Base-by-base conservation (phyloP, 2,329 filamentous ascomycete genomes). In the Xylariaceae sp. region DNA sequence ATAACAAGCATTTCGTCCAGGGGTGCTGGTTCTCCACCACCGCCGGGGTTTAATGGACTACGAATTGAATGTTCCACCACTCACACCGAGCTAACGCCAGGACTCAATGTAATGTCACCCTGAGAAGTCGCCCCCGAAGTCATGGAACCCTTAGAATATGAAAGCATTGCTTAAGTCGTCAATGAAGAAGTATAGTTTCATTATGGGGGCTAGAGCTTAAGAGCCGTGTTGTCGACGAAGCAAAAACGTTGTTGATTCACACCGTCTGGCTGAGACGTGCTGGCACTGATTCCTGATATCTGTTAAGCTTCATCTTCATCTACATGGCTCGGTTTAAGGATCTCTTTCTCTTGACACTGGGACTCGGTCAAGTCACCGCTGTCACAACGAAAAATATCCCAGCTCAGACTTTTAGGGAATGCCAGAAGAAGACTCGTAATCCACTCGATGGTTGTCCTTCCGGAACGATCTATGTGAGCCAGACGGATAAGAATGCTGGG, bases 381-480 rank as follows among this genome's bases (percentile, higher is more conserved):
- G n/a, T 40, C 4, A 14, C 29, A 2, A 31, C 49, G 9, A 55
- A 41, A 14, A 33, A 33, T 53, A 21, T 16, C 9, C 71, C 71
- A 9, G 67, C 65, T 9, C 63, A 64, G 44, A 73, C 66, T 31
- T 74, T 68, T 48, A 60, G 60, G 11, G 60, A 65, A 48, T 74
- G 72, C 51, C 73, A 75, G 46, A 66, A 64, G 44, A 70, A 67
- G 53, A 75, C 73, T 3, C 53, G 56, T 23, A 58, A 73, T 44
- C 70, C 74, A 3, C 69, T 74, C 6, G 62, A 71, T 2, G 75
- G 75, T 3, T 79, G 77, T 43, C 76, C 77, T 0, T 44, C 64
- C 1, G 73, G 73, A 1, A 78, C 76, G 3, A 61, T 79, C n/a
- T 77, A 74, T 52, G 77, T 79, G n/a, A 74, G 73, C 57, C 68